These are phyloP conservation scores for Yamadazyma triangularis DNA, from an alignment of 1,139 yeast species.

Conservation along the genomic window DNA sequence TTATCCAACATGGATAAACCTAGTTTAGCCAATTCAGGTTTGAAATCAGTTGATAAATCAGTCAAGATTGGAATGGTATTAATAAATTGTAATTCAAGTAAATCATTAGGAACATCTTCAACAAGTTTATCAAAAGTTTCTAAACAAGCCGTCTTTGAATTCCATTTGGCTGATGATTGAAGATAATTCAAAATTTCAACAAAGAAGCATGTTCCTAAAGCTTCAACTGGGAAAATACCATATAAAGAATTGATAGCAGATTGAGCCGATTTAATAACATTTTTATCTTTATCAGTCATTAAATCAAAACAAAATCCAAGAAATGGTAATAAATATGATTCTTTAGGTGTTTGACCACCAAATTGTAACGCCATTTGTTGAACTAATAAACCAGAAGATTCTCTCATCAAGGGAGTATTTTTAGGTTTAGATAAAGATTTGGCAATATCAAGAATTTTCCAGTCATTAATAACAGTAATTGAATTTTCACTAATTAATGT, in stretches of 20 bases:
- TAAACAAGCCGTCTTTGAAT: constrained; percentile 78
- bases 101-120: constrained; percentile 79
- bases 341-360: constrained; percentile 68
- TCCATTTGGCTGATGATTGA: constrained; percentile 89
- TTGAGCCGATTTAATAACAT: constrained; percentile 80
- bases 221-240: constrained; percentile 73
- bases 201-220: constrained; percentile 65
- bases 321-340: constrained; percentile 63
- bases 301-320: constrained; percentile 57
- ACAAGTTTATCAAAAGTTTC: constrained; percentile 67
- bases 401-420: constrained; percentile 69
- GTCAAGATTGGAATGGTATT: constrained; percentile 80
- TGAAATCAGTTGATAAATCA: constrained; percentile 89
- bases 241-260: constrained; percentile 63
- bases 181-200: constrained; percentile 60
- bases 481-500: constrained; percentile 42
- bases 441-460: constrained; percentile 62
- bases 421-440: constrained; percentile 69
- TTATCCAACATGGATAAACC: constrained; percentile 68
- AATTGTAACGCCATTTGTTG: constrained; percentile 64
- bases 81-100: constrained; percentile 76
- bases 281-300: constrained; percentile 80
- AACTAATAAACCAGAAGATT: constrained; percentile 64
- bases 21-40: constrained; percentile 88
- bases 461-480: constrained; percentile 50